Conservation (phyloP, 768 basidiomycete genomes). For the Auriscalpium microsporum region DNA sequence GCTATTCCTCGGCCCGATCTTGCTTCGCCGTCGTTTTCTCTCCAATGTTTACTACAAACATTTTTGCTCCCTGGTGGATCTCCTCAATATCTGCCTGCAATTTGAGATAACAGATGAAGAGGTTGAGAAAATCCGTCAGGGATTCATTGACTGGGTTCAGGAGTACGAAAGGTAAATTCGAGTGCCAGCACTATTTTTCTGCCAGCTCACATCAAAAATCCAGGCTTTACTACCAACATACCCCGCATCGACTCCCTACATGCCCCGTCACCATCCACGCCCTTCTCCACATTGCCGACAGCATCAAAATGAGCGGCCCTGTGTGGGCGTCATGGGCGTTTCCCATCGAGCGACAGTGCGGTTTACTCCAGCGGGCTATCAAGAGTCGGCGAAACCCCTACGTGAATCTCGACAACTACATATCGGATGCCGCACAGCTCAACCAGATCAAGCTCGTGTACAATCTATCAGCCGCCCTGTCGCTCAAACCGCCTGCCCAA, state of each 20-base stretch:
- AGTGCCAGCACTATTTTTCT: no score
- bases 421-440: not conserved
- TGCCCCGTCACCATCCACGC: no score
- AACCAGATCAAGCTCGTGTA: not conserved
- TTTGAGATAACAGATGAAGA: conserved; percentile 24
- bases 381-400: conserved; percentile 15
- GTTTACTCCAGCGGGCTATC: conserved; percentile 15
- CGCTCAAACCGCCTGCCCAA: no score
- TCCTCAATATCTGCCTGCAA: conserved; percentile 30
- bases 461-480: not conserved
- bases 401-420: not conserved
- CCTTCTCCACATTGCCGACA: conserved; percentile 24
- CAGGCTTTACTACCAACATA: conserved; percentile 22
- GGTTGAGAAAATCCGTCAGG: conserved; percentile 19
- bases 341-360: conserved; percentile 24
- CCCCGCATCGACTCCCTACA: conserved; percentile 14
- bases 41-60: conserved; percentile 31
- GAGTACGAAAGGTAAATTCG: conserved; percentile 31
- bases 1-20: conserved; percentile 29
- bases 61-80: conserved; percentile 30
- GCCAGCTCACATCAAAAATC: not conserved
- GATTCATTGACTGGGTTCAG: conserved; percentile 29
- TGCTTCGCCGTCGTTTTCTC: conserved; percentile 27
- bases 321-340: conserved; percentile 24
- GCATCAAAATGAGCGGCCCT: conserved; percentile 17